phyloP scores from a whole-genome alignment of 1,139 yeast species.

The Debaryomycetaceae sp. region DNA sequence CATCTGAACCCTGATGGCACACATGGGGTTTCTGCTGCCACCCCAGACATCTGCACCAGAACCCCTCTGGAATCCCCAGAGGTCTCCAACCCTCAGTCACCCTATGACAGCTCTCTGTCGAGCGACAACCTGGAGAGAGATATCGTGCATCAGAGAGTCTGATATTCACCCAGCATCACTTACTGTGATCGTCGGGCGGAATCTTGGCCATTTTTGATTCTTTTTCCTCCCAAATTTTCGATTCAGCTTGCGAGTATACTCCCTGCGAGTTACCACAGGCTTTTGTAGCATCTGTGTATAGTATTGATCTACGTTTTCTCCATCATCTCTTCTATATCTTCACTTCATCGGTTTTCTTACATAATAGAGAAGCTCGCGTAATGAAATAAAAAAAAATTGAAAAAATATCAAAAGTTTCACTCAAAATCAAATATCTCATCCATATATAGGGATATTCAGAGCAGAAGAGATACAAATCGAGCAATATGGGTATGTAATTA shows the following conservation, averaged over 20 bases:
- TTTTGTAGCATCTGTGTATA: too few species aligned
- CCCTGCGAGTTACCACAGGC: too few species aligned
- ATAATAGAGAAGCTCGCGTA: not conserved
- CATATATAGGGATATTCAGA: not conserved
- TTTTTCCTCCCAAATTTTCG: not conserved
- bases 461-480: not conserved
- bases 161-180: constrained; percentile 3
- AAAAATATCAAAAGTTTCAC: too few species aligned
- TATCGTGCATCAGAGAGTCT: constrained; percentile 27
- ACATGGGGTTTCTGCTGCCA: too few species aligned
- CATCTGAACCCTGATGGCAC: too few species aligned
- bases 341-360: not conserved
- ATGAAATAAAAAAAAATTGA: not conserved
- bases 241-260: not conserved
- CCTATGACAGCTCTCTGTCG: not conserved
- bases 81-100: not conserved
- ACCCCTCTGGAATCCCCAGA: too few species aligned
- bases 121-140: constrained; percentile 11
- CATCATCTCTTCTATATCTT: not conserved
- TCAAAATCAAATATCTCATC: not conserved
- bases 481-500: not conserved
- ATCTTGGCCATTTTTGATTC: not conserved
- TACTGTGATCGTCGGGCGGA: too few species aligned
- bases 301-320: too few species aligned
- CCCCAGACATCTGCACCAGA: too few species aligned